A percentile compares a stretch with the other conserved stretches of the same genome.
Conservation (phyloP, 176 grass and related monocot species). For the Oryza coarctata region DNA sequence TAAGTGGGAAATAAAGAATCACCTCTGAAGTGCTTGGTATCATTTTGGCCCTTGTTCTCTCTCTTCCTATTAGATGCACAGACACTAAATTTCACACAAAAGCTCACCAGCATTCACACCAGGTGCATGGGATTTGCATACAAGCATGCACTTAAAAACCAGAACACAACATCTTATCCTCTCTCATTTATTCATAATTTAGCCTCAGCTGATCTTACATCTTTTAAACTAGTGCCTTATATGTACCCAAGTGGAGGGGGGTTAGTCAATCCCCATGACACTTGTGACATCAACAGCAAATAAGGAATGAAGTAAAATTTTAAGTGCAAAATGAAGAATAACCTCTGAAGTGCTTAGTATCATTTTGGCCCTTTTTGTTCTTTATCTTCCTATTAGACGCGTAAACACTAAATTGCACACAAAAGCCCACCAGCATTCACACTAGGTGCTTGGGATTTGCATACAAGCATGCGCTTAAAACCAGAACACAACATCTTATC, state of each 20-base stretch:
- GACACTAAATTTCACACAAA: background rate
- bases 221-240: too few species aligned
- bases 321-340: too few species aligned
- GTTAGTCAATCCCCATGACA: too few species aligned
- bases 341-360: background rate
- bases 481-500: background rate
- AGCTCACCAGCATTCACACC: background rate
- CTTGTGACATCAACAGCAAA: too few species aligned
- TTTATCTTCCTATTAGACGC: background rate
- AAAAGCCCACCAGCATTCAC: background rate
- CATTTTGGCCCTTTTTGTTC: background rate
- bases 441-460: background rate
- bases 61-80: background rate
- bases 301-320: too few species aligned
- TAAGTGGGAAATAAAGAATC: too few species aligned
- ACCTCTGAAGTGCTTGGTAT: background rate
- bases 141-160: background rate
- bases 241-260: too few species aligned
- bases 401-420: background rate
- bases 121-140: background rate
- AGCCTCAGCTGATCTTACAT: slow-evolving; percentile 14
- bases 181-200: background rate
- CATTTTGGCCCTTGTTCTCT: background rate
- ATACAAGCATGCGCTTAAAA: background rate
- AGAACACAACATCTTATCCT: background rate